Evolutionary conservation across 2,329 filamentous ascomycete species (phyloP), one percentile per base, ranked within the genome.

Genomic region (Fusarium subtropicale): DNA sequence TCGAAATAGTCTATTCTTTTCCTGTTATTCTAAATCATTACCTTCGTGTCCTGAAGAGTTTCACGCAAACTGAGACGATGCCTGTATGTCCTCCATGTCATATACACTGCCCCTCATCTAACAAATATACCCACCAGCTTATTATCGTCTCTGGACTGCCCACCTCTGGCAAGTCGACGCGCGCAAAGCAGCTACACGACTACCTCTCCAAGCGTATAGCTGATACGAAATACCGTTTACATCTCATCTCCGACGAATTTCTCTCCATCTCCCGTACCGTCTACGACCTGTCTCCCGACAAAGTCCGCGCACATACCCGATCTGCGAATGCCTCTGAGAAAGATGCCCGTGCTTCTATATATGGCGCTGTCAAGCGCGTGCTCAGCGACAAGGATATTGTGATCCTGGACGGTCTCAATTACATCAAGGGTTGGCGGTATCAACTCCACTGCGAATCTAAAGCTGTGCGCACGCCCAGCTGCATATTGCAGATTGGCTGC

Each of bases 401-500:
- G 54, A 88, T 97, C 47, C 87, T 93, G 18, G 92, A 97, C 77
- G 89, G 90, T 2, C 82, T 92, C 64, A 96, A 96, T 79, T 97
- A 96, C 80, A 97, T 97, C 81, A 96, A 96, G 79, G 93, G 92
- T 38, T 96, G 92, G 87, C 86, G 93, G 50, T 97, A 97, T 78
- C 92, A 97, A 82, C 83, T 97, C 24, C 91, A 91, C 78, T 95
- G 92, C 81, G 92, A 96, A 80, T 89, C 92, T 38, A 96, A 96
- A 80, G 92, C 92, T 48, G 81, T 92, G 56, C 83, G 90, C 67
- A 96, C 92, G 5, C 88, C 91, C 5, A 91, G 87, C 79, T 94
- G 91, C 74, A 88, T 96, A 59, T 82, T 96, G 67, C 88, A 90
- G 78, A 82, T 91, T 45, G 88, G 88, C 0, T 88, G 86, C 66